Evolutionary conservation across 164 flowering plant species (phyloP), one percentile per base, ranked within the genome.

Genomic region (Dillenia turbinata): DNA sequence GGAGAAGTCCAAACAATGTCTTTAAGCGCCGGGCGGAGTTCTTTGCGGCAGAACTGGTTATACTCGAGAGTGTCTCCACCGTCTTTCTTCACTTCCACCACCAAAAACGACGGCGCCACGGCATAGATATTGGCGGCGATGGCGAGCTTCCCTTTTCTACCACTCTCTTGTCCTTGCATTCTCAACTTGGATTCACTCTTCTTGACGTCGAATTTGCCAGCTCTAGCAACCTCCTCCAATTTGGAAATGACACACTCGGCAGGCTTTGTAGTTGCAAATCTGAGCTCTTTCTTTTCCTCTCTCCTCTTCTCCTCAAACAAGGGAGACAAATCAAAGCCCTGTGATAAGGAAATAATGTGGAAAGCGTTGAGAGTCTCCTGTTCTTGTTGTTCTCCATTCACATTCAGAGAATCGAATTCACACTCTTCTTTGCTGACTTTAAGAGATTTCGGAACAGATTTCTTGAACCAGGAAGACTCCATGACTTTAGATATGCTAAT

Each of bases 41-140:
- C 85, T 49, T 79, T 78, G 54, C 77, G 72, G 62, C 88, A 85
- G 81, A 87, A 85, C 63, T 76, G 81, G 59, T 80, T 80, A 64
- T 85, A 87, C 75, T 87, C 93, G 62, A 85, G 54, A 0, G 83
- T 82, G 56, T 87, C 94, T 0, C 94, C 94, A 8, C 79, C 62
- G 64, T 81, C 73, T 51, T 87, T 87, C 82, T 76, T 85, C 73
- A 87, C 87, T 58, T 83, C 84, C 72, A 87, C 90, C 65, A 87
- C 82, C 61, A 78, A 22, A 44, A 87, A 75, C 49, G 84, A 69
- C 60, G 85, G 84, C 62, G 88, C 48, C 69, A 87, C 71, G 2
- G 87, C 76, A 60, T 76, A 83, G 1, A 87, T 65, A 54, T 87
- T 90, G 9, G 87, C 94, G 8, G 60, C 76, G 0, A 87, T 81